Evolutionary conservation across 441 rosid species (phyloP), one percentile per base, ranked within the genome.

Genomic region (Pelargonium hybrid): DNA sequence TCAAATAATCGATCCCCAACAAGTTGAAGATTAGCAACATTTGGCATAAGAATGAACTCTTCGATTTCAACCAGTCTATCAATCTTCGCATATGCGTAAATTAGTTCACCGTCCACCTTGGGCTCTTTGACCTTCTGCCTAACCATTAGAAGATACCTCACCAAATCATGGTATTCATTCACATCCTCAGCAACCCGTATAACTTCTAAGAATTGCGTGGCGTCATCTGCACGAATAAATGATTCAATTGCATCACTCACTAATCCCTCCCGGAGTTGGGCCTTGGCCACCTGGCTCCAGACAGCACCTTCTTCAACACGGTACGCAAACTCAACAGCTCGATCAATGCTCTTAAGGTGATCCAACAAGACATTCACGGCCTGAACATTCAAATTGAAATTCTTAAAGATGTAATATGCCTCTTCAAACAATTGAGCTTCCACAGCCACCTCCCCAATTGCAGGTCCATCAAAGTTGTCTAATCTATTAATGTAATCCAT

Each of bases 391-490:
- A 92, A 86, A 86, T 91, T 91, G 83, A 95, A 93, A 84, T 95
- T 95, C 84, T 93, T 93, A 80, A 92, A 95, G 52, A 91, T 90
- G 4, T 96, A 90, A 84, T 84, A 95, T 62, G 98, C 99, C 84
- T 95, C 99, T 82, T 92, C 88, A 21, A 80, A 92, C 1, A 95
- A 77, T 76, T 91, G 92, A 10, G 91, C 97, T 82, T 95, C 96
- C 71, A 91, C 96, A 9, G 99, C 99, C 73, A 92, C 93, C 81
- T 95, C 98, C 65, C 97, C 99, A 77, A 95, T 95, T 26, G 97
- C 98, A 75, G 99, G 99, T 68, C 98, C 99, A 88, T 92, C 99
- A 79, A 92, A 95, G 79, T 95, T 95, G 75, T 95, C 98, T 61
- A 95, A 86, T 83, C 99, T 86, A 76, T 95, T 95, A 48, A 95